Evolutionary conservation across 495 filamentous ascomycete species (phyloP).

Genomic region (Immersiella caudata): DNA sequence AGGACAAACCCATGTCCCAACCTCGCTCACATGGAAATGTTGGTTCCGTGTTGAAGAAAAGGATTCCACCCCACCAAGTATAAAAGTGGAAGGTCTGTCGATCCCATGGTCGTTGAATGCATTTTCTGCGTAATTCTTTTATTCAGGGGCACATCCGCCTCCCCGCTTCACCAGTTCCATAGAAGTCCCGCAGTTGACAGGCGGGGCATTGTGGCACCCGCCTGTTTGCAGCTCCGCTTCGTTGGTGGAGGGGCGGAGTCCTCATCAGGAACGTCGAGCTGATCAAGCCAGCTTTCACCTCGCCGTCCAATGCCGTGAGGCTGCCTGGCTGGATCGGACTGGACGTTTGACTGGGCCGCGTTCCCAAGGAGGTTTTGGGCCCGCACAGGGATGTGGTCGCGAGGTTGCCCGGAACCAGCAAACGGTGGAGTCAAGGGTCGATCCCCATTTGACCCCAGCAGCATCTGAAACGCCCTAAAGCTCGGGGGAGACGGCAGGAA

Average conservation of each 20-base stretch:
- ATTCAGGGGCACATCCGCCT: slow-evolving; percentile 13
- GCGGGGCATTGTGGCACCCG: not conserved
- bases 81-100: slow-evolving; percentile 17
- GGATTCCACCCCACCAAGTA: not conserved
- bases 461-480: slow-evolving; percentile 24
- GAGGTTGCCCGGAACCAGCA: slow-evolving; percentile 12
- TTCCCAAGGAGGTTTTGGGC: not conserved
- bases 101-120: not conserved
- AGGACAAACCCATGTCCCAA: not conserved
- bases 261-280: not conserved
- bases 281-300: not conserved
- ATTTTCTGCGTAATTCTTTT: not conserved
- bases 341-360: not conserved
- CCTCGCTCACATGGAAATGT: slow-evolving; percentile 1
- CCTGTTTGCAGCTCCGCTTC: not conserved
- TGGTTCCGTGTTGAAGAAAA: slow-evolving; percentile 3
- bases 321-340: not conserved
- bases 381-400: slow-evolving; percentile 1
- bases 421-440: slow-evolving; percentile 13
- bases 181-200: not conserved
- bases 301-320: not conserved
- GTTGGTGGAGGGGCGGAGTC: not conserved
- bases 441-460: slow-evolving; percentile 26
- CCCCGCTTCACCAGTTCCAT: slow-evolving; percentile 11
- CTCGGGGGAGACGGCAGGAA: slow-evolving; percentile 1